Percentiles rank a stretch among this genome's conserved stretches.
phyloP scores from a whole-genome alignment of 345 rosid genomes.

The Arabidopsis suecica region DNA sequence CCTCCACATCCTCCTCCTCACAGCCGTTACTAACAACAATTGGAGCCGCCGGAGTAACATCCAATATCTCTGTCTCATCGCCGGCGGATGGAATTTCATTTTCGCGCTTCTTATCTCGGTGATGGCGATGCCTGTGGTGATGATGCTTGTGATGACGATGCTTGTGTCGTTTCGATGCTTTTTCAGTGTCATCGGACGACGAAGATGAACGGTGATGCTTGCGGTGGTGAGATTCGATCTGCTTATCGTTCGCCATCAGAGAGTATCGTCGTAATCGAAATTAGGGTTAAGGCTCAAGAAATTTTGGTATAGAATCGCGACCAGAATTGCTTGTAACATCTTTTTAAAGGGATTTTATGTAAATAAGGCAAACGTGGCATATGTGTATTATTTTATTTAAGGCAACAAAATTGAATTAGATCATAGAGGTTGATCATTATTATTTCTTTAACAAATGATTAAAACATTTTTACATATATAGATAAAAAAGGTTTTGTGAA shows the following conservation, averaged over 20 bases:
- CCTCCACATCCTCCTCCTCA: conserved; percentile 92
- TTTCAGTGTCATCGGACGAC: conserved; percentile 55
- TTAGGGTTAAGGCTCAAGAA: conserved; percentile 54
- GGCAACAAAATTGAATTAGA: background rate
- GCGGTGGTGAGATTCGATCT: conserved; percentile 61
- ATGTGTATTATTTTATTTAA: background rate
- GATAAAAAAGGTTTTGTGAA: too few relatives aligned
- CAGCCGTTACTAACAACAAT: conserved; percentile 32
- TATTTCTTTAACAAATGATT: too few relatives aligned
- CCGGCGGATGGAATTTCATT: conserved; percentile 48
- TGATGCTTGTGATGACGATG: conserved; percentile 68
- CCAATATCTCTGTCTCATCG: conserved; percentile 39
- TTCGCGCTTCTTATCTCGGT: conserved; percentile 66
- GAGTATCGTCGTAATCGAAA: conserved; percentile 33
- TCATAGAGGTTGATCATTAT: background rate
- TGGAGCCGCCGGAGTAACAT: conserved; percentile 37
- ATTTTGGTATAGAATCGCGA: conserved; percentile 8
- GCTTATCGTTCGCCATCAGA: conserved; percentile 58
- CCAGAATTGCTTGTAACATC: background rate
- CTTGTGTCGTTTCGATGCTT: conserved; percentile 78
- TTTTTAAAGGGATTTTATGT: background rate
- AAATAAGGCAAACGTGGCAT: background rate
- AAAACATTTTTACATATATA: too few relatives aligned
- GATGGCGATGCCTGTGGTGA: conserved; percentile 58
- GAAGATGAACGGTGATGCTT: conserved; percentile 69